Base-by-base conservation (phyloP, 495 filamentous ascomycete genomes). In the Sabuloglossum arenarium region DNA sequence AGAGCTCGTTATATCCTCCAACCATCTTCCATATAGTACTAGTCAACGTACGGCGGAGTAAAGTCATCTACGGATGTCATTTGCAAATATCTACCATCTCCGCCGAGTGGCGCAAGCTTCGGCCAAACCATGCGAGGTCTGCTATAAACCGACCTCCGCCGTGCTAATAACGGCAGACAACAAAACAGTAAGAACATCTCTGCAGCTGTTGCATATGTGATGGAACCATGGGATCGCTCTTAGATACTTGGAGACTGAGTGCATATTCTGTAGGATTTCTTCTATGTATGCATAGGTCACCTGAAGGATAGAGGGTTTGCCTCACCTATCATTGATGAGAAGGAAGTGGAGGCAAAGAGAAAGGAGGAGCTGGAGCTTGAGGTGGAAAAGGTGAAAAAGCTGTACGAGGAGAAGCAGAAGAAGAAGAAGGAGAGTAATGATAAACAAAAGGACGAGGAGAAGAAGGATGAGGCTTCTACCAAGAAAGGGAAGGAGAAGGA, bases 161-260 rank as follows among this genome's bases (percentile, higher is more conserved):
- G 91, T 97, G 25, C 72, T 98, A 57, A 83, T 95, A 59, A 95
- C 88, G 1, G 75, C 86, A 0, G 87, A 94, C 62, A 90, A 85
- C 66, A 94, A 90, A 78, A 88, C 88, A 68, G 27, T 58, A 19
- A 31, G 56, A 23, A 53, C 14, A 21, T n/a, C 37, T 21, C 39
- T 21, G 39, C 39, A 23, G 3, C 19, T 21, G 1, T 43, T 19
- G n/a, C n/a, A 21, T 4, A 39, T 11, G 30, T 11, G 30, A 11
- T 32, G 4, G 23, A 32, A 8, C 24, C 29, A 54, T 34, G 12
- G 25, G 2, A 42, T 54, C 16, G 0, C 30, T 24, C 23, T 39
- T 42, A 21, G 30, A 10, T 21, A n/a, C 29, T 29, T 21, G 10
- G 16, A 14, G 53, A 28, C 53, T 55, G 29, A 56, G 24, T 16